Evolutionary conservation across 2,329 filamentous ascomycete species (phyloP), one percentile per base, ranked within the genome.

Genomic region (Reticulascus tulasneorum): DNA sequence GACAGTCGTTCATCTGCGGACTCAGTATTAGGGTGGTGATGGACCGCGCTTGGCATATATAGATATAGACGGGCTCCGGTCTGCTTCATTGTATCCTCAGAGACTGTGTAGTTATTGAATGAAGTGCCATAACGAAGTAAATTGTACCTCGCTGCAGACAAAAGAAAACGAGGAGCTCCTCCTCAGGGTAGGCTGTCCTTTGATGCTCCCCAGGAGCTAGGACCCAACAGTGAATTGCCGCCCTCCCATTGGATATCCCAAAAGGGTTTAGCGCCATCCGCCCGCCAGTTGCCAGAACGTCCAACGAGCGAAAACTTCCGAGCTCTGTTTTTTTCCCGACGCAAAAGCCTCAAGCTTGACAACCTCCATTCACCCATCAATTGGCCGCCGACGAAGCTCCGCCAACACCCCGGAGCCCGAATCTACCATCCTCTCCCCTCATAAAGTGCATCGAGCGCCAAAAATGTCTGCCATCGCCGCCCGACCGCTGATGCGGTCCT

Each of bases 401-500:
- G 45, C 38, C 44, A 48, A 35, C 42, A 43, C 40, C 46, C 46
- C 46, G 43, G 47, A 54, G 47, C 52, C 50, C 48, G 46, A 47
- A 45, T 50, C 44, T 51, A 48, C 46, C 34, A 27, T 20, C 26
- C 19, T 21, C 33, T 18, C 21, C 36, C 16, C 20, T 28, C 9
- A 17, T 30, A 30, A 23, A 33, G 24, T 40, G 22, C 26, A 36
- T 9, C 22, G 20, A 18, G 23, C 28, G 27, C 40, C 34, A 45
- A 47, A 42, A 55, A 54, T 56, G 49, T 53, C 50, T 50, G 44
- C 54, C 53, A 48, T 53, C 53, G 38, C 60, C 54, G 57, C 62
- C 36, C 67, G 66, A 46, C 67, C 65, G 40, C 51, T 67, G 53
- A 56, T 67, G 54, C 67, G 70, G 58, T 63, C 66, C 47, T 60